Conservation (phyloP, 2,329 filamentous ascomycete genomes). For the Pseudogymnoascus sp. region DNA sequence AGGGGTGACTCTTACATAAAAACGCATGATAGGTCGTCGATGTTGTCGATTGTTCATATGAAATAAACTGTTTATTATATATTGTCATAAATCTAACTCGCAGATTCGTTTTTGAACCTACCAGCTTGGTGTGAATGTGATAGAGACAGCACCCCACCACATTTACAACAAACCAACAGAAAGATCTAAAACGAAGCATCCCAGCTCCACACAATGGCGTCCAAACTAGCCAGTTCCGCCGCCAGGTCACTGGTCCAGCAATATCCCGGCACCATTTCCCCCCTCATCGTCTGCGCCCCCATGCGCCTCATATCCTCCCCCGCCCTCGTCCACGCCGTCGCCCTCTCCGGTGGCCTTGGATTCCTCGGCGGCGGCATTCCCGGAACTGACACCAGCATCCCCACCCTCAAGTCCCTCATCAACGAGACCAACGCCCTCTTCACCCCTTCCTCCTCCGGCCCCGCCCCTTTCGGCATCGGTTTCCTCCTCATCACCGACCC, state of each 20-base stretch:
- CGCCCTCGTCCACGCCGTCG: conserved; percentile 51
- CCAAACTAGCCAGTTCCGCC: background rate
- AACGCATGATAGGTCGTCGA: background rate
- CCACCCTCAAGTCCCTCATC: conserved; percentile 19
- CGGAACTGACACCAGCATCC: conserved; percentile 28
- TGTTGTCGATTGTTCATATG: background rate
- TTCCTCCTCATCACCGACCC: conserved; percentile 29
- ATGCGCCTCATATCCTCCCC: conserved; percentile 57
- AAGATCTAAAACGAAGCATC: background rate
- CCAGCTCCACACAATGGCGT: background rate
- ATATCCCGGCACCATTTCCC: conserved; percentile 51
- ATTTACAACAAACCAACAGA: background rate
- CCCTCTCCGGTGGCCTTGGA: conserved; percentile 42
- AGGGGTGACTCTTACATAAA: background rate
- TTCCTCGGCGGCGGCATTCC: conserved; percentile 37
- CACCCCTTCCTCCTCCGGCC: conserved; percentile 12
- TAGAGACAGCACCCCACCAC: background rate
- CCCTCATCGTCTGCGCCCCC: conserved; percentile 54
- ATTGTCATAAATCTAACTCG: background rate
- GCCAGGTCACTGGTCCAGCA: conserved; percentile 8
- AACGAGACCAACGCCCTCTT: conserved; percentile 19
- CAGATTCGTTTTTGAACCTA: background rate
- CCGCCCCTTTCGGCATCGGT: conserved; percentile 37
- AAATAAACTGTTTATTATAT: background rate
- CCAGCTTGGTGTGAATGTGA: background rate